Conservation (phyloP, 805 yeast species). For the Teunomyces atbi region DNA sequence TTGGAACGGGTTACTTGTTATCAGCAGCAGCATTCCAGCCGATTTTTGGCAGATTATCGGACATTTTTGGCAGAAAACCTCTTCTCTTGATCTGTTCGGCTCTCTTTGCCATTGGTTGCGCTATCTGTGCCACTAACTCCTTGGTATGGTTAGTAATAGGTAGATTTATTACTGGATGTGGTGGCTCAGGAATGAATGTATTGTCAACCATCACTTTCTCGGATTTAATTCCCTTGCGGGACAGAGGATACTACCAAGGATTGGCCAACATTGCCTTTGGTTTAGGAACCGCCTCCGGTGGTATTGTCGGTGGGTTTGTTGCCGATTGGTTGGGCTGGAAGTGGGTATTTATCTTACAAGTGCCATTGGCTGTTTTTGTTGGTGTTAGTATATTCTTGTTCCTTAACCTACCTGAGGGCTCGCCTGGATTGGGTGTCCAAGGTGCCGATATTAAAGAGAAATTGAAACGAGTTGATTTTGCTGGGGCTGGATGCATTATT, state of each 20-base stretch:
- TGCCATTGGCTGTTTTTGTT: slow-evolving; percentile 43
- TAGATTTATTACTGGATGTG: slow-evolving; percentile 77
- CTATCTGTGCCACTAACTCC: slow-evolving; percentile 55
- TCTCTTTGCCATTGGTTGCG: slow-evolving; percentile 54
- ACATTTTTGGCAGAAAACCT: slow-evolving; percentile 63
- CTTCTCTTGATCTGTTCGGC: slow-evolving; percentile 50
- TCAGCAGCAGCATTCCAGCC: slow-evolving; percentile 76
- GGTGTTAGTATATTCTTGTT: slow-evolving; percentile 35
- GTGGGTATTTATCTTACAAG: slow-evolving; percentile 39
- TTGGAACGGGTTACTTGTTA: slow-evolving; percentile 66
- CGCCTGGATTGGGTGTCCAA: slow-evolving; percentile 53
- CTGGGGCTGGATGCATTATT: slow-evolving; percentile 64
- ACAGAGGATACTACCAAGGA: slow-evolving; percentile 83
- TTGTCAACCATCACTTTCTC: slow-evolving; percentile 72
- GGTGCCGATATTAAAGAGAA: slow-evolving; percentile 47
- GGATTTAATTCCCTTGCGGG: slow-evolving; percentile 72
- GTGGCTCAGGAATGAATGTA: slow-evolving; percentile 86
- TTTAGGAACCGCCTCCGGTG: slow-evolving; percentile 55
- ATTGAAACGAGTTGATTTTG: slow-evolving; percentile 60
- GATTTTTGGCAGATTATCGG: slow-evolving; percentile 66
- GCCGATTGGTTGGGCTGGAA: slow-evolving; percentile 56
- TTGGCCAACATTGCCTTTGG: slow-evolving; percentile 74
- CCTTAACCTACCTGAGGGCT: slow-evolving; percentile 50
- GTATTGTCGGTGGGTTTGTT: slow-evolving; percentile 51
- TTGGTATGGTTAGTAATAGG: slow-evolving; percentile 51